These are phyloP conservation scores for Metschnikowia noctiluminum DNA, from an alignment of 805 yeast genomes.

Conservation along the genomic window DNA sequence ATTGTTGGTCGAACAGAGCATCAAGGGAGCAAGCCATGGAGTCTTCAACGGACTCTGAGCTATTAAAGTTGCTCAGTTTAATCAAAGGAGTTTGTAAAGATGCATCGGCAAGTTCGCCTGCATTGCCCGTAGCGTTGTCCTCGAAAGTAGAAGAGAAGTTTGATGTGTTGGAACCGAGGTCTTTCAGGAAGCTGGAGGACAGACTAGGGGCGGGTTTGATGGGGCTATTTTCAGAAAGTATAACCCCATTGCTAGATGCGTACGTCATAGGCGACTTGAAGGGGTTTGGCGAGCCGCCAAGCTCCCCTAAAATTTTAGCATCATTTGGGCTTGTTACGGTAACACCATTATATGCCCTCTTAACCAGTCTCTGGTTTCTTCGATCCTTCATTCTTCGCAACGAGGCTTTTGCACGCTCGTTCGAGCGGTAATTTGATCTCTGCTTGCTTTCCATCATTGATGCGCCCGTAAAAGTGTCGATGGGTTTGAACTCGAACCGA, in stretches of 20 bases:
- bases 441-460: conserved; percentile 14
- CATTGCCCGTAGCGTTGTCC: not conserved
- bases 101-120: not conserved
- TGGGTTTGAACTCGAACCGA: conserved; percentile 17
- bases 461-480: conserved; percentile 12
- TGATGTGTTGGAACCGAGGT: conserved; percentile 1
- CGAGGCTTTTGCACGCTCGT: conserved; percentile 65
- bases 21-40: conserved; percentile 2
- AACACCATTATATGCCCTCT: conserved; percentile 19
- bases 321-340: conserved; percentile 2
- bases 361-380: conserved; percentile 44
- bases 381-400: conserved; percentile 57
- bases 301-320: not conserved
- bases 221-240: not conserved
- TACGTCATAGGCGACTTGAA: not conserved
- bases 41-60: not conserved
- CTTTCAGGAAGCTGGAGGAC: not conserved
- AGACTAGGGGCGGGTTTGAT: not conserved
- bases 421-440: conserved; percentile 34
- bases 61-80: not conserved
- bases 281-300: not conserved
- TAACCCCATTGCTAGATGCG: not conserved
- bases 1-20: conserved; percentile 35
- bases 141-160: not conserved
- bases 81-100: not conserved